phyloP scores from a whole-genome alignment of 208 protist species.

The Zelonia costaricensis region DNA sequence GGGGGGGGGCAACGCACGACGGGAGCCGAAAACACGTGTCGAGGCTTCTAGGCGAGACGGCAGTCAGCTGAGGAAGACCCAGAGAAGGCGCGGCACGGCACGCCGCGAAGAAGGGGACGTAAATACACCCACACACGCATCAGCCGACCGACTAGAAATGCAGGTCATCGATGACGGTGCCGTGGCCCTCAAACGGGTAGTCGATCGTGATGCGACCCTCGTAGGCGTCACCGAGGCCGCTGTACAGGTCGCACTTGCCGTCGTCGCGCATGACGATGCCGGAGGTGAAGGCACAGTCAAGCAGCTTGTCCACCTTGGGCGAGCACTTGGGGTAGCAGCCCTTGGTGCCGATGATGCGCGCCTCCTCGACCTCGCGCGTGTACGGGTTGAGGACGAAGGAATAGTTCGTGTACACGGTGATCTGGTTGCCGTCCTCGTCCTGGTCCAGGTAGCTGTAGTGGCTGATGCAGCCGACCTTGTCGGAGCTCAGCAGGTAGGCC shows the following conservation, averaged over 20 bases:
- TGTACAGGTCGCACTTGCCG: conserved; percentile 70
- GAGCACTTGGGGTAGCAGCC: conserved; percentile 56
- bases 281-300: conserved; percentile 62
- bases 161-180: conserved; percentile 46
- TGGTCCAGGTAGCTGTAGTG: conserved; percentile 67
- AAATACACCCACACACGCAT: not conserved
- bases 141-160: conserved; percentile 14
- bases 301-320: conserved; percentile 46
- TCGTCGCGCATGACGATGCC: conserved; percentile 70
- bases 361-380: conserved; percentile 39
- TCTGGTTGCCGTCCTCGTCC: conserved; percentile 33
- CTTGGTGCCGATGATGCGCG: conserved; percentile 47
- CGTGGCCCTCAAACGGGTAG: conserved; percentile 70
- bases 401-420: conserved; percentile 64
- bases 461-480: conserved; percentile 63
- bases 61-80: not conserved
- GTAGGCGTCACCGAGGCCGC: conserved; percentile 55
- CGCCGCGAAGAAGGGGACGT: not conserved
- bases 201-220: conserved; percentile 71
- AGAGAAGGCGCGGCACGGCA: not conserved
- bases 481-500: conserved; percentile 55
- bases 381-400: conserved; percentile 63
- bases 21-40: too few species aligned
- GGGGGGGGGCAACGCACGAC: too few species aligned
- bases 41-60: not conserved